Evolutionary conservation across 2,329 filamentous ascomycete genomes (phyloP).

Genomic region (Fonsecaea pedrosoi): DNA sequence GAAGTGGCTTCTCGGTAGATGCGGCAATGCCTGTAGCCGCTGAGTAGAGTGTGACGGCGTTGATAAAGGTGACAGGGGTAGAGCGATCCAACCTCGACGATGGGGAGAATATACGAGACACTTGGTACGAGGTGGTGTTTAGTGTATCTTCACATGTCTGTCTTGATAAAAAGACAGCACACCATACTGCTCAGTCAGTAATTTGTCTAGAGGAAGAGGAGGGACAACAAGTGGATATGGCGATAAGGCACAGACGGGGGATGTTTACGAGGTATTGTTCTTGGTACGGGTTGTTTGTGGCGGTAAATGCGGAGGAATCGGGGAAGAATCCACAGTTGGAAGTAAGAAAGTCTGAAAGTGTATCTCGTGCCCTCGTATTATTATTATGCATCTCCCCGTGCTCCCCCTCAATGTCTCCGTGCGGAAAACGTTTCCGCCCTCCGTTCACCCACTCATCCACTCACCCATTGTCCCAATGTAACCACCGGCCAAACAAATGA

Average conservation of each 20-base stretch:
- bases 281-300: neutral
- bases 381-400: neutral
- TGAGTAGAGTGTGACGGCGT: slow-evolving; percentile 1
- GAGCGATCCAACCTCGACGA: neutral
- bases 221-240: neutral
- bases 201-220: neutral
- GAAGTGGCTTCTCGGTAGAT: neutral
- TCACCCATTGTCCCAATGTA: neutral
- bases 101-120: neutral
- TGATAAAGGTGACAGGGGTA: neutral
- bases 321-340: neutral
- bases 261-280: neutral
- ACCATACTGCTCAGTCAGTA: neutral
- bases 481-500: neutral
- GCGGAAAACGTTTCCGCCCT: neutral
- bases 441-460: neutral
- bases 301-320: neutral
- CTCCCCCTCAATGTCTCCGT: neutral
- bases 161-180: neutral
- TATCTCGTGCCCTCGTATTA: neutral
- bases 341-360: neutral
- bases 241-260: too few relatives aligned
- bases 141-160: neutral
- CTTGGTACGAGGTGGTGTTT: neutral
- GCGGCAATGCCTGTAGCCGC: slow-evolving; percentile 1